phyloP scores from a whole-genome alignment of 2,329 filamentous ascomycete species.

The Fusarium palustre region DNA sequence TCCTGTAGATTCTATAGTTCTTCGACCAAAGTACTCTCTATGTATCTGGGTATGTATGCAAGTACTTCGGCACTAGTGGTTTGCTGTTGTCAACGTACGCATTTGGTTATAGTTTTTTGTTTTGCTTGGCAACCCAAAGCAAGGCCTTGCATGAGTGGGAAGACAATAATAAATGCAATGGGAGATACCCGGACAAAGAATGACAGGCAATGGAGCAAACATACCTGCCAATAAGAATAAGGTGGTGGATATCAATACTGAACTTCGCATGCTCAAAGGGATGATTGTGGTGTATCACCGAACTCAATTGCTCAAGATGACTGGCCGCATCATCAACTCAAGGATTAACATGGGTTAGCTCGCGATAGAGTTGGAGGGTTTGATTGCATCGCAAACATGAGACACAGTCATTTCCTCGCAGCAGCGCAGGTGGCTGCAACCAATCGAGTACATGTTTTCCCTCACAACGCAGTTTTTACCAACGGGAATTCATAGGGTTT shows the following conservation, averaged over 20 bases:
- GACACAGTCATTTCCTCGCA: not conserved
- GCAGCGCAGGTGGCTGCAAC: not conserved
- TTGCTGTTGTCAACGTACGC: constrained; percentile 6
- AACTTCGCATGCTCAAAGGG: constrained; percentile 2
- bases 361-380: not conserved
- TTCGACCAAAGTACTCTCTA: constrained; percentile 4
- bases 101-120: not conserved
- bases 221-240: not conserved
- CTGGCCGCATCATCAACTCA: not conserved
- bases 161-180: not conserved
- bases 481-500: not conserved
- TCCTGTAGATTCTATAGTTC: too few relatives aligned
- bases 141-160: not conserved
- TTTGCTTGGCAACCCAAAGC: not conserved
- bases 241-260: not conserved
- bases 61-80: constrained; percentile 23
- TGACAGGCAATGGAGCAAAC: not conserved
- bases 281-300: constrained; percentile 4
- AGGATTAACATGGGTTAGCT: not conserved
- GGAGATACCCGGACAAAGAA: not conserved
- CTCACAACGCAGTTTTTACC: not conserved
- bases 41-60: not conserved
- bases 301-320: constrained; percentile 7
- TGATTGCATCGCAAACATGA: not conserved
- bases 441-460: not conserved